Base-by-base conservation (phyloP, 345 rosid species). In the Salix dunnii region DNA sequence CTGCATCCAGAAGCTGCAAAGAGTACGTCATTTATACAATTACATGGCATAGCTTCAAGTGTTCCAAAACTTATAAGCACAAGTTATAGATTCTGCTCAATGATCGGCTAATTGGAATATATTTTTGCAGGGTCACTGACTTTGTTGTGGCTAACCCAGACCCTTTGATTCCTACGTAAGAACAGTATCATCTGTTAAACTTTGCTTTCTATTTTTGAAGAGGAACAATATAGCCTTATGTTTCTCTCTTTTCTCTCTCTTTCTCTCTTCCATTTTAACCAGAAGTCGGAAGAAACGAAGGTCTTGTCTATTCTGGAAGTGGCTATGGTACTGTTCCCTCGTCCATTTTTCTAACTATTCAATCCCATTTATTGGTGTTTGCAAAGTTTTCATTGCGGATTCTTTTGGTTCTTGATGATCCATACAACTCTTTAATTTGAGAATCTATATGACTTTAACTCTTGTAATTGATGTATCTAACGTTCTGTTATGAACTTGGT, bases 1-100 rank as follows among this genome's bases (percentile, higher is more conserved):
- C 90, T 7, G 90, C 99, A 66, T 91, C 97, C 72, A 82, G 55
- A 85, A 88, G 77, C 89, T 93, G 97, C 94, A 91, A 95, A 85
- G 99, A 90, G 99, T 95, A 85, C 62, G 97, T 74, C 16, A 70
- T 20, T 51, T 74, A 42, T 74, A 48, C 60, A 36, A 60, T 75
- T 62, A 33, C 43, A 6, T 58, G 14, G 62, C 3, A n/a, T 42
- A 23, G 42, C 71, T 78, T 72, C 30, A 60, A 49, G 43, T 76
- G 68, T 64, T 17, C 10, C 49, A 42, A 48, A 46, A 66, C 10
- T 42, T 66, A 27, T 77, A 7, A 9, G 20, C 38, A 10, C 31
- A 21, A 51, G 36, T 18, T 49, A 49, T 17, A 17, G 49, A n/a
- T 36, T 53, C 8, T 68, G 62, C 16, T 70, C 49, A 35, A 28